A percentile compares a stretch with the other conserved stretches of the same genome.
Conservation (phyloP, 2,329 filamentous ascomycete species). For the Monilinia laxa region DNA sequence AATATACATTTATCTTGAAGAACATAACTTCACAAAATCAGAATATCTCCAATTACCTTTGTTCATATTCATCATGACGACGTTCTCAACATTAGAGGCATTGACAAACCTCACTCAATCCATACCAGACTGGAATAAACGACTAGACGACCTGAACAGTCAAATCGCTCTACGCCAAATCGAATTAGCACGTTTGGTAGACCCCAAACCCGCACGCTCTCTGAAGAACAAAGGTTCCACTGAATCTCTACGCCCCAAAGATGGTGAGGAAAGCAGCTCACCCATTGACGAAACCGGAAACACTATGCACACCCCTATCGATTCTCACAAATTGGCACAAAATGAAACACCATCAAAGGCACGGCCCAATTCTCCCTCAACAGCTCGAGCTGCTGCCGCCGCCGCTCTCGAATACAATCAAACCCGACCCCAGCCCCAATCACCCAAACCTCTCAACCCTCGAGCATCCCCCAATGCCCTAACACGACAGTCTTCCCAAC, state of each 20-base stretch:
- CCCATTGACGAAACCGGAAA: slow-evolving; percentile 28
- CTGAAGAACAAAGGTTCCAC: slow-evolving; percentile 41
- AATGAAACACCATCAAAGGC: slow-evolving; percentile 19
- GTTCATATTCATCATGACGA: slow-evolving; percentile 25
- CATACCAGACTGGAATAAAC: slow-evolving; percentile 59
- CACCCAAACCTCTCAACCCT: slow-evolving; percentile 7
- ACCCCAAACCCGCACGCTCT: slow-evolving; percentile 41
- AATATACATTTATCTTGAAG: background rate
- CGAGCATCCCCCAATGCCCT: slow-evolving; percentile 26
- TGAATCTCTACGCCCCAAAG: slow-evolving; percentile 40
- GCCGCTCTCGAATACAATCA: slow-evolving; percentile 24
- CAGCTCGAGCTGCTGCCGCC: slow-evolving; percentile 27
- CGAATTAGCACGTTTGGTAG: slow-evolving; percentile 54
- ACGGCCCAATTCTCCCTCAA: slow-evolving; percentile 29
- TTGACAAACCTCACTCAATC: slow-evolving; percentile 55
- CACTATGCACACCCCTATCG: slow-evolving; percentile 26
- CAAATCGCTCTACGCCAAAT: slow-evolving; percentile 62
- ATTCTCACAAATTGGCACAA: slow-evolving; percentile 27
- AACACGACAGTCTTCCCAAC: slow-evolving; percentile 31
- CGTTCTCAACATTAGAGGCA: slow-evolving; percentile 49
- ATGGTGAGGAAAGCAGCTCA: slow-evolving; percentile 28
- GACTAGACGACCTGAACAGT: slow-evolving; percentile 58
- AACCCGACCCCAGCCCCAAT: slow-evolving; percentile 19
- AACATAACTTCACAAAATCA: background rate
- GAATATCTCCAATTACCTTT: background rate